A percentile compares a stretch with the other conserved stretches of the same genome.
Conservation (phyloP, 1,139 yeast species). For the Wickerhamomyces sp. region DNA sequence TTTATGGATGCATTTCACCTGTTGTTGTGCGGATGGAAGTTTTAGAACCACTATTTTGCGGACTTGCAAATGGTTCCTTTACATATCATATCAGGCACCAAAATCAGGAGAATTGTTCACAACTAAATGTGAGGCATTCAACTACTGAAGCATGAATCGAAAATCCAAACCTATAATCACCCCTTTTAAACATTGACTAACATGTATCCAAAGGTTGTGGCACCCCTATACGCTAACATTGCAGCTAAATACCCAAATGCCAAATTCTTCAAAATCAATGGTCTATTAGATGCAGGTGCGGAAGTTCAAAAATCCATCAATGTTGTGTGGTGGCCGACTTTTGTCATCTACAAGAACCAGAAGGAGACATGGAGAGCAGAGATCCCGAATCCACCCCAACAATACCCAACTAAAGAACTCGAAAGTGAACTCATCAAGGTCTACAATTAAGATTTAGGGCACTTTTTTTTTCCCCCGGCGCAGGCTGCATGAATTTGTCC, state of each 20-base stretch:
- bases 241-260: conserved; percentile 18
- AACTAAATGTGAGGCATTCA: no score
- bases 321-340: conserved; percentile 27
- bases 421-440: conserved; percentile 17
- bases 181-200: not conserved
- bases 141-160: no score
- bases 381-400: conserved; percentile 24
- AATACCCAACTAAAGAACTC: conserved; percentile 19
- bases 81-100: no score
- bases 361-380: conserved; percentile 22
- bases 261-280: conserved; percentile 20
- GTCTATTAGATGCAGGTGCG: conserved; percentile 16
- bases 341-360: conserved; percentile 19
- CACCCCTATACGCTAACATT: conserved; percentile 16
- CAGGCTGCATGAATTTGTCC: no score
- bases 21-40: no score
- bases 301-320: conserved; percentile 19
- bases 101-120: no score
- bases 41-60: no score
- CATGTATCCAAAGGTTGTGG: conserved; percentile 11
- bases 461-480: no score
- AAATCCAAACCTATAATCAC: no score
- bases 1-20: no score
- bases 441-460: conserved; percentile 1
- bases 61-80: no score